Evolutionary conservation across 1,284 basidiomycete genomes (phyloP), one percentile per base, ranked within the genome.

Genomic region (Takashimella tepidaria): DNA sequence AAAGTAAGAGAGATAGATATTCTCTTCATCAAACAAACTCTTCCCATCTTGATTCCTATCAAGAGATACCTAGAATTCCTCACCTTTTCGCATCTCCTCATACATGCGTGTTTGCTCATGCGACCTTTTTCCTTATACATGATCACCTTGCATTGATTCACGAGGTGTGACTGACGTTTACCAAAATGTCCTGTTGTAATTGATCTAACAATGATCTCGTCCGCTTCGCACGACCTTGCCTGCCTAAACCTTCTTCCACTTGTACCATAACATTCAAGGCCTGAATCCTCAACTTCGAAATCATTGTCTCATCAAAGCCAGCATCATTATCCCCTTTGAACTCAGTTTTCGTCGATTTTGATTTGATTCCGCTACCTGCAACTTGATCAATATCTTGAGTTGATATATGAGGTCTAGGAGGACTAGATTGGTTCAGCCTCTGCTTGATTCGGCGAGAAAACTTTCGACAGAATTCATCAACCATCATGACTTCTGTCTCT

Each of bases 221-320:
- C 26, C 65, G 51, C 24, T 67, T 60, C 1, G 63, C 66, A 24
- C 66, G 57, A 0, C 50, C 56, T 3, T 26, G 41, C 12, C 62
- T 49, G 1, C 70, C 70, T 2, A 67, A 51, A 6, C 54, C 62
- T 47, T 63, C 60, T 42, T 72, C 63, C 5, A 70, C 59, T 10
- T 41, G 6, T 0, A 62, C 60, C 47, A 68, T 42, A 20, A 56
- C 24, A 10, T 27, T 45, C 23, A 65, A 47, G 1, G 59, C 60
- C n/a, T 59, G 53, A 23, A 56, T 54, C 25, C 63, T 44, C 20
- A 70, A 19, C 5, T 10, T 41, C 16, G 27, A 26, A 12, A 63
- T 8, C 31, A 8, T 37, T 12, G 11, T 20, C 5, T 16, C 51
- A 27, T 44, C 48, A 41, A 24, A 50, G 22, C 13, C 48, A 19